Evolutionary conservation across 2,329 filamentous ascomycete species (phyloP), one percentile per base, ranked within the genome.

Genomic region (Aspergillus sp.): DNA sequence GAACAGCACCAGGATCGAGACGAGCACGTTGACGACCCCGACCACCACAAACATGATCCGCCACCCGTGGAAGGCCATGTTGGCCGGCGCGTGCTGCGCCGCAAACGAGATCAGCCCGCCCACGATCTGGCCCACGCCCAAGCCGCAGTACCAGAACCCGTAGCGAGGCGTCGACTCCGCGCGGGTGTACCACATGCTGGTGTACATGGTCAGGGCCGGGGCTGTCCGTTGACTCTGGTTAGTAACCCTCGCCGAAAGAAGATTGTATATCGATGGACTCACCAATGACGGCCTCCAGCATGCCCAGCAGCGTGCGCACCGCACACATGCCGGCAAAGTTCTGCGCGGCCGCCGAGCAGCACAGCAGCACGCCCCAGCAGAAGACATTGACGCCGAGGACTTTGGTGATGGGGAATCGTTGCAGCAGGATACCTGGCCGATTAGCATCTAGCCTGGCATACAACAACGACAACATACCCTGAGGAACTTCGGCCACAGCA

Each of bases 341-440:
- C 75, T 50, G 74, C 1, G 78, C 77, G 1, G 80, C 82, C 2
- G 80, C 76, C 9, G 60, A 62, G n/a, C 63, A 64, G 43, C 60
- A 62, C 0, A 65, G 54, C 16, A 64, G 47, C 1, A 84, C 67
- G 1, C 83, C 84, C 83, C 84, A 87, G 50, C 81, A 71, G 5
- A 78, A 66, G 36, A 86, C 79, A 55, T 86, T 86, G 47, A 74
- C 59, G 7, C 78, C 84, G 2, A 88, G 75, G 67, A 82, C 85
- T 62, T 86, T 87, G 7, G 78, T 81, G 1, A 81, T 78, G 5
- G 85, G 84, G 5, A 86, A 72, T 42, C 76, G 77, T 53, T 88
- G 84, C 14, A 88, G 76, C 17, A 87, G 75, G 56, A 80, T 81
- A 53, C 77, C 80, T 81, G n/a, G 49, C 14, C 23, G 20, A 20